Percentiles rank a stretch among this genome's conserved stretches.
Conservation (phyloP, 805 yeast species). For the Nakazawaea siamensis region DNA sequence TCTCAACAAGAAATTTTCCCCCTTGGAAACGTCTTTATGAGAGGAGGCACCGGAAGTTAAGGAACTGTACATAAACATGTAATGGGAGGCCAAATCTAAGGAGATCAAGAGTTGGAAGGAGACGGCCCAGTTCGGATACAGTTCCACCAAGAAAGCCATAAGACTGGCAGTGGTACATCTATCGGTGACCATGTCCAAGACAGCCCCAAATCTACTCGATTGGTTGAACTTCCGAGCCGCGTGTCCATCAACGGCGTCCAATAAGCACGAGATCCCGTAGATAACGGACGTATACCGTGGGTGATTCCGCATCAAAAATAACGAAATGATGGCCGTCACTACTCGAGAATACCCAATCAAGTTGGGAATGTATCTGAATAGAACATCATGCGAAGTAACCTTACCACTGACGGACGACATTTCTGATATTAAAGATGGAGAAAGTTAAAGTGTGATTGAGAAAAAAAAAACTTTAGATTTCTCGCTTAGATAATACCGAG, state of each 20-base stretch:
- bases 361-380: conserved; percentile 70
- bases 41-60: conserved; percentile 68
- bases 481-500: too few relatives aligned
- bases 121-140: conserved; percentile 64
- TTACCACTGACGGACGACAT: neutral
- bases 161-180: conserved; percentile 95
- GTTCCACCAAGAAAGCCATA: conserved; percentile 73
- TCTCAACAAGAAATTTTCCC: conserved; percentile 63
- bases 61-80: conserved; percentile 98
- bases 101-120: conserved; percentile 80
- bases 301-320: conserved; percentile 73
- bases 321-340: conserved; percentile 70
- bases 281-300: conserved; percentile 71
- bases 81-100: conserved; percentile 86
- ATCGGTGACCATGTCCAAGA: conserved; percentile 97
- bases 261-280: conserved; percentile 80
- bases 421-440: too few relatives aligned
- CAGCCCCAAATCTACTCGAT: conserved; percentile 91
- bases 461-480: too few relatives aligned
- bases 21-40: conserved; percentile 76
- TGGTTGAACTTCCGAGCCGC: conserved; percentile 89
- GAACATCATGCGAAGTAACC: conserved; percentile 4
- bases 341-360: conserved; percentile 86
- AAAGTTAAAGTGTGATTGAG: too few relatives aligned
- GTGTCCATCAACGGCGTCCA: conserved; percentile 95